phyloP scores from a whole-genome alignment of 306 rosid species.

The Boehmeria nivea region DNA sequence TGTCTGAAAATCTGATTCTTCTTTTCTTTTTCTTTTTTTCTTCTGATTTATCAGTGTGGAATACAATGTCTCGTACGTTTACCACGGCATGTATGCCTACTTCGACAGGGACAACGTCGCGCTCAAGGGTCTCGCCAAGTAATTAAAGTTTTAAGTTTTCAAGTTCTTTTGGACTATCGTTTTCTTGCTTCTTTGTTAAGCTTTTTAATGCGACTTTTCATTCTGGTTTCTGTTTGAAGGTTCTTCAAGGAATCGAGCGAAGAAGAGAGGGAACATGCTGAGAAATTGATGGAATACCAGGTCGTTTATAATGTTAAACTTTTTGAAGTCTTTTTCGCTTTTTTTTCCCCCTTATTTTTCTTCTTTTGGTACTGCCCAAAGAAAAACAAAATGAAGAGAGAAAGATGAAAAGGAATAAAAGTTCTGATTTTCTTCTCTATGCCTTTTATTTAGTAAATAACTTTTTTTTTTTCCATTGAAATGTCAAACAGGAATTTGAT shows the following conservation, averaged over 20 bases:
- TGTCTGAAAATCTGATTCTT: too few species aligned
- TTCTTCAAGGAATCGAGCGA: constrained; percentile 90
- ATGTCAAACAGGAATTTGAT: constrained; percentile 71
- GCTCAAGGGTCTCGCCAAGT: constrained; percentile 86
- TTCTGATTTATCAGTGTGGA: constrained; percentile 62
- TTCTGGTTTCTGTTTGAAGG: constrained; percentile 21
- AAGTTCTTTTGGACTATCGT: not conserved
- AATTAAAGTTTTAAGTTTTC: not conserved
- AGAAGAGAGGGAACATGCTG: constrained; percentile 91
- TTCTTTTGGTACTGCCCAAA: too few species aligned
- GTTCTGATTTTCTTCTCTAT: not conserved
- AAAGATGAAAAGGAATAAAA: too few species aligned
- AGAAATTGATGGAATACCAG: constrained; percentile 94
- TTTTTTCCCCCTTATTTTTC: not conserved
- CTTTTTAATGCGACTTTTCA: not conserved
- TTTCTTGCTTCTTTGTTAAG: not conserved
- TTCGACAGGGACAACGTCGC: constrained; percentile 96
- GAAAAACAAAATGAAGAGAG: not conserved
- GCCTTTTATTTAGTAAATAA: constrained; percentile 16
- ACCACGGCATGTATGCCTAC: constrained; percentile 92
- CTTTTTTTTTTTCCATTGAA: constrained; percentile 18
- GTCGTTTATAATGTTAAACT: constrained; percentile 20
- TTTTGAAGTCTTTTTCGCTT: not conserved
- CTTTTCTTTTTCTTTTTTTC: too few species aligned
- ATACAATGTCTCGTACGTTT: constrained; percentile 85